Base-by-base conservation (phyloP, 768 basidiomycete species). In the Hypsizygus marmoreus region DNA sequence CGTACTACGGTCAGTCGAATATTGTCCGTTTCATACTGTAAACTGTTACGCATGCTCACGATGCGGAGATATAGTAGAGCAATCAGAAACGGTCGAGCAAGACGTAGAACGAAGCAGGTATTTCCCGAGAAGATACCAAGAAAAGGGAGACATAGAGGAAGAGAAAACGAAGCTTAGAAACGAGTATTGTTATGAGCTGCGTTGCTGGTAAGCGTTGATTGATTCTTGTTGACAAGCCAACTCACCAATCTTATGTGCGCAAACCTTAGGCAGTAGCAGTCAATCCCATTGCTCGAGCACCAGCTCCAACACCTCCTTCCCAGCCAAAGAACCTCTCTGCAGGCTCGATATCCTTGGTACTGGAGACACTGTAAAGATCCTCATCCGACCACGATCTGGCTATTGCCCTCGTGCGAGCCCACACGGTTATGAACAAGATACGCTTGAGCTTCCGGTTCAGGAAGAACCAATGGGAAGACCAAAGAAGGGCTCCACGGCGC, bases 381-480 rank as follows among this genome's bases (percentile, higher is more conserved):
- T 75, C 75, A 30, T 73, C 72, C 22, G 69, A 69, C 71, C 75
- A 81, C 42, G 70, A 79, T 30, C 77, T 68, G 13, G 72, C 69
- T 14, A 80, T 71, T 38, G 80, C 78, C 57, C 77, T 79, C 24
- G 86, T 85, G 33, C 87, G 80, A 6, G 94, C 91, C 91, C 93
- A 97, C 16, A 92, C 84, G 1, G 91, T 88, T 47, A 97, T 79
- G 70, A 95, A 97, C 44, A 98, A 68, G 57, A 97, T 82, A 16
- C 95, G 84, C 72, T 95, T 97, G 68, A 84, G 71, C 72, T 92
- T 95, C 59, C 87, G 80, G 74, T 94, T 95, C 58, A 92, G 73
- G 73, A 98, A 95, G 75, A 98, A 97, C 86, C 92, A 95, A 64
- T 95, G 91, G 9, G 91, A 91, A 25, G 91, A 94, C 95, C 95